Evolutionary conservation across 2,329 filamentous ascomycete genomes (phyloP).

Genomic region (Fusarium hainanense): DNA sequence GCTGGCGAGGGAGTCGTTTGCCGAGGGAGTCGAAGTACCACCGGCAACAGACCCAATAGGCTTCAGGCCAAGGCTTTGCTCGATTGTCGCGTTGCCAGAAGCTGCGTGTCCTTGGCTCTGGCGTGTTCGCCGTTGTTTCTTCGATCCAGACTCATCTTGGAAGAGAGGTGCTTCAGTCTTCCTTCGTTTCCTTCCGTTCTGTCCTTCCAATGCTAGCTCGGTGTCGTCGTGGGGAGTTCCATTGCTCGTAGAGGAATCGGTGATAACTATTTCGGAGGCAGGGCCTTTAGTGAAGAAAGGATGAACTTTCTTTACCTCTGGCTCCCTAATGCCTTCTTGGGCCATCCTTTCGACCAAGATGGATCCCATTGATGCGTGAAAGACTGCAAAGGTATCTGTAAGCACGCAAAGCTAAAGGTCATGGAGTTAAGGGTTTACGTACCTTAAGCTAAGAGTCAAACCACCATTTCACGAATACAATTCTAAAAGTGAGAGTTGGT

Average conservation of each 20-base stretch:
- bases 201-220: constrained; percentile 40
- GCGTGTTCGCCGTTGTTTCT: constrained; percentile 45
- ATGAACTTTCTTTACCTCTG: constrained; percentile 60
- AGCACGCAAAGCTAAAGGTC: not conserved
- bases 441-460: constrained; percentile 29
- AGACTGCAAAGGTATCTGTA: constrained; percentile 15
- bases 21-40: constrained; percentile 24
- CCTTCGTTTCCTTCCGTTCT: constrained; percentile 55
- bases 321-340: constrained; percentile 52
- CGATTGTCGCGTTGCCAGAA: constrained; percentile 11
- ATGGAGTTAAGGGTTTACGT: not conserved
- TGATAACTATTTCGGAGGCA: constrained; percentile 11
- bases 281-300: constrained; percentile 62
- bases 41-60: not conserved
- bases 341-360: constrained; percentile 59
- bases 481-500: not conserved
- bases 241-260: not conserved
- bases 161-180: constrained; percentile 51
- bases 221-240: constrained; percentile 6
- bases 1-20: constrained; percentile 24
- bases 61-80: constrained; percentile 22
- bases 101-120: constrained; percentile 23
- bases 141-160: constrained; percentile 40
- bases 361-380: constrained; percentile 55
- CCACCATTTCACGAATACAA: constrained; percentile 32